A percentile compares a stretch with the other conserved stretches of the same genome.
phyloP scores from a whole-genome alignment of 148 eudicot species.

The Vaccinium myrtillus region DNA sequence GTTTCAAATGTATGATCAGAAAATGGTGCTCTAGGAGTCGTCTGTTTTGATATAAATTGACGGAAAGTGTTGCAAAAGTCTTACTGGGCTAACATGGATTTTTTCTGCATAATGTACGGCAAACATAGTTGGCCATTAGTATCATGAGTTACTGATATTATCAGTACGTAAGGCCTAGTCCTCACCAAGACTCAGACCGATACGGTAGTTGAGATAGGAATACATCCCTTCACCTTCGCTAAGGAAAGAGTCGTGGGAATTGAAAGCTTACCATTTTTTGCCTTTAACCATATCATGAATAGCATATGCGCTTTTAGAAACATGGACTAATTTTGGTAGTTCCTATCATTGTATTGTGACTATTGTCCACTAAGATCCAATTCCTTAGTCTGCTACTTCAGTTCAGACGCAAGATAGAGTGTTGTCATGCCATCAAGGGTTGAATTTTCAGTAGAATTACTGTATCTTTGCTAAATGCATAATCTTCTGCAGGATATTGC shows the following conservation, averaged over 20 bases:
- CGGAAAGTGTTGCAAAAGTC: neutral
- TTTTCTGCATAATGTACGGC: neutral
- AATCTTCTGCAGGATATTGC: conserved; percentile 72
- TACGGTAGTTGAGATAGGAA: no score
- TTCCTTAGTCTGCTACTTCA: neutral
- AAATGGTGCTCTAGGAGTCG: neutral
- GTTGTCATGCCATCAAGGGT: neutral
- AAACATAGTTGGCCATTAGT: neutral
- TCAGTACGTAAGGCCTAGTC: no score
- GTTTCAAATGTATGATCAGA: neutral
- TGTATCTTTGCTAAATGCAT: conserved; percentile 2
- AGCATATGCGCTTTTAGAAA: neutral
- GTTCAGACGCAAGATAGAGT: neutral
- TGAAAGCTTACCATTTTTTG: neutral
- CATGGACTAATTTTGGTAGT: neutral
- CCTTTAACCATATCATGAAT: neutral
- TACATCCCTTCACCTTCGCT: no score
- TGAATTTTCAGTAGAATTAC: neutral
- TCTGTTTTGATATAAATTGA: neutral
- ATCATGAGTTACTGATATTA: neutral
- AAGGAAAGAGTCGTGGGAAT: neutral
- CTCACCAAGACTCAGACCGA: no score
- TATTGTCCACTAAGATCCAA: neutral
- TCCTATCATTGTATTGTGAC: neutral
- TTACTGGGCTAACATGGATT: neutral